Base-by-base conservation (phyloP, 106 monocot species). In the Acanthochlamys bracteata region DNA sequence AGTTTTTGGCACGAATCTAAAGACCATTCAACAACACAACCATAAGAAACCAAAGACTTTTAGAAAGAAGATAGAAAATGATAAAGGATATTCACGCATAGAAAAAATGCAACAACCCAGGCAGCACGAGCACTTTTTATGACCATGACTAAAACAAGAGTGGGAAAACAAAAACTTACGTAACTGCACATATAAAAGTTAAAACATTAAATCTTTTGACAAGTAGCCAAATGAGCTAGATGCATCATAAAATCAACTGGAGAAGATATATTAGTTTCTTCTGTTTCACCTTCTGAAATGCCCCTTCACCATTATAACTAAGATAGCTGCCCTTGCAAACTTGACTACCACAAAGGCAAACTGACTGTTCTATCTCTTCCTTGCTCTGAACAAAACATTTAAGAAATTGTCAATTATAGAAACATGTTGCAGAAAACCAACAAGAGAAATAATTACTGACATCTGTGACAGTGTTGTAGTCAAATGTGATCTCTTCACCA, bases 381-480 rank as follows among this genome's bases (percentile, higher is more conserved):
- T 99, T 99, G 51, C 92, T 99, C 98, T 99, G 83, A 57, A 86
- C 17, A 26, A 64, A 40, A 55, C 43, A 71, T n/a, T 17, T 24
- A 69, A 70, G 65, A 20, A 51, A 33, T 33, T 33, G 33, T 33
- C 33, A 33, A 33, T 33, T 33, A 6, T 33, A 33, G 4, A 33
- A 33, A 33, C 6, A 3, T 33, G 33, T 33, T 33, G 1, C 33
- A 33, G 33, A 33, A 33, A 33, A 33, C 33, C 33, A 33, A 33
- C 33, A 33, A 33, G 6, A 33, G 6, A 33, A 33, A 33, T 33
- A 3, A 6, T 33, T 21, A 49, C 73, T 25, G 19, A 95, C 95
- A 86, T 95, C 95, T 55, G 98, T 99, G 19, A 99, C 83, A 22
- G 98, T 92, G 73, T 99, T 92, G 60, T 99, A 99, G 70, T 99